Evolutionary conservation across 805 yeast genomes (phyloP).

Genomic region (Pichia occidentalis): DNA sequence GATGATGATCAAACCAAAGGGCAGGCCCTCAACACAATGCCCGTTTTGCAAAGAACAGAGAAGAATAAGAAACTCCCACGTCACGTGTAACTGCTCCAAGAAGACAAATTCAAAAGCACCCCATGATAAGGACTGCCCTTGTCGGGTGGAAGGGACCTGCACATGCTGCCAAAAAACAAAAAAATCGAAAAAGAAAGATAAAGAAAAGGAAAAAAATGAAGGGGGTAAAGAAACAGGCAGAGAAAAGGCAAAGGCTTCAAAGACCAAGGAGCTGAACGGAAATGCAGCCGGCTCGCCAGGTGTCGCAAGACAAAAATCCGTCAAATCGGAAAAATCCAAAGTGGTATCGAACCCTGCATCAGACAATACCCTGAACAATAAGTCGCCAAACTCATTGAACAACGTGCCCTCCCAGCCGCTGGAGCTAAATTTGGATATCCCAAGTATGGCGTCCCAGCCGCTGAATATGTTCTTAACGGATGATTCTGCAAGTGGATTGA

Average conservation of each 20-base stretch:
- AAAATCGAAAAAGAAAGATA: constrained; percentile 16
- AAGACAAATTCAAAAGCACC: constrained; percentile 29
- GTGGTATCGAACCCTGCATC: too few relatives aligned
- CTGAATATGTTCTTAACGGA: not conserved
- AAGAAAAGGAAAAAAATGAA: constrained; percentile 14
- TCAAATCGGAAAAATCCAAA: too few relatives aligned
- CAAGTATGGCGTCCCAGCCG: too few relatives aligned
- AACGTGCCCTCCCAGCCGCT: too few relatives aligned
- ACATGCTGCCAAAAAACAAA: constrained; percentile 27
- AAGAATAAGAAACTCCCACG: constrained; percentile 58
- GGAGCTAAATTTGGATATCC: too few relatives aligned
- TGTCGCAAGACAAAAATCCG: too few relatives aligned
- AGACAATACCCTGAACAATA: too few relatives aligned
- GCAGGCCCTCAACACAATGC: constrained; percentile 92
- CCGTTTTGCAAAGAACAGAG: constrained; percentile 75
- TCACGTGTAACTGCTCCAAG: constrained; percentile 64
- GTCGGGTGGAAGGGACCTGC: constrained; percentile 28
- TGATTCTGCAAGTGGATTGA: not conserved
- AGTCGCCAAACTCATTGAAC: too few relatives aligned
- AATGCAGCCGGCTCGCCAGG: too few relatives aligned
- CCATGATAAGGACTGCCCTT: constrained; percentile 28
- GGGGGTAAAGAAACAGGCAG: too few relatives aligned
- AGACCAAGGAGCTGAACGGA: too few relatives aligned
- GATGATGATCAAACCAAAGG: constrained; percentile 92
- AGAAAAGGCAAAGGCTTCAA: too few relatives aligned